Percentiles rank a stretch among this genome's conserved stretches.
phyloP scores from a whole-genome alignment of 179 eudicot species.

The Pouteria campechiana region DNA sequence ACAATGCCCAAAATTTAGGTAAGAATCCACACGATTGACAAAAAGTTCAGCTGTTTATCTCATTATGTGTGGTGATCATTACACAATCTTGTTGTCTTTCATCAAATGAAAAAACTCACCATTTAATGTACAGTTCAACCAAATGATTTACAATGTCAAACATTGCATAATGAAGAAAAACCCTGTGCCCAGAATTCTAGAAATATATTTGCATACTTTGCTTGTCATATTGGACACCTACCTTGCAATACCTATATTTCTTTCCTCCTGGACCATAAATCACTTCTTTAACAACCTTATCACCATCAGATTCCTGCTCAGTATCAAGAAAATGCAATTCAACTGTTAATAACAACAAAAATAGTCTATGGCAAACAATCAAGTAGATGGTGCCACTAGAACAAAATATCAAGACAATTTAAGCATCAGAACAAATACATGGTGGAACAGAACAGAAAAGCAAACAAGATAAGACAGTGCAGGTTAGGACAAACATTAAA shows the following conservation, averaged over 20 bases:
- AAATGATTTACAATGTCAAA: background rate
- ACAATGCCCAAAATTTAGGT: too few relatives aligned
- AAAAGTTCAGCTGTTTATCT: too few relatives aligned
- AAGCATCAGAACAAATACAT: background rate
- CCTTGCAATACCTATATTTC: conserved; percentile 90
- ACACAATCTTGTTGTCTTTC: too few relatives aligned
- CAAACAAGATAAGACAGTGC: background rate
- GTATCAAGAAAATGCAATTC: too few relatives aligned
- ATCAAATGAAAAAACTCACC: background rate
- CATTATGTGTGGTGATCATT: too few relatives aligned
- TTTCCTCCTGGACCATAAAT: conserved; percentile 68
- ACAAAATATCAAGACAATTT: background rate
- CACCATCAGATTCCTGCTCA: conserved; percentile 70
- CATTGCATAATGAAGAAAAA: background rate
- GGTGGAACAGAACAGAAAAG: too few relatives aligned
- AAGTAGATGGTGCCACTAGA: conserved; percentile 2
- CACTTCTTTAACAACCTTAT: conserved; percentile 62
- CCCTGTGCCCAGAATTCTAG: background rate
- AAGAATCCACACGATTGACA: too few relatives aligned
- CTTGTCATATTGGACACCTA: conserved; percentile 13
- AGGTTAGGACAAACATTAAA: too few relatives aligned
- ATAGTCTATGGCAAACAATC: conserved; percentile 5
- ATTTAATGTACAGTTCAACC: background rate
- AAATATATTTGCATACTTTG: background rate
- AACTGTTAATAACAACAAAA: too few relatives aligned